Evolutionary conservation across 2,329 filamentous ascomycete species (phyloP), one percentile per base, ranked within the genome.

Genomic region (Passalora sequoiae): DNA sequence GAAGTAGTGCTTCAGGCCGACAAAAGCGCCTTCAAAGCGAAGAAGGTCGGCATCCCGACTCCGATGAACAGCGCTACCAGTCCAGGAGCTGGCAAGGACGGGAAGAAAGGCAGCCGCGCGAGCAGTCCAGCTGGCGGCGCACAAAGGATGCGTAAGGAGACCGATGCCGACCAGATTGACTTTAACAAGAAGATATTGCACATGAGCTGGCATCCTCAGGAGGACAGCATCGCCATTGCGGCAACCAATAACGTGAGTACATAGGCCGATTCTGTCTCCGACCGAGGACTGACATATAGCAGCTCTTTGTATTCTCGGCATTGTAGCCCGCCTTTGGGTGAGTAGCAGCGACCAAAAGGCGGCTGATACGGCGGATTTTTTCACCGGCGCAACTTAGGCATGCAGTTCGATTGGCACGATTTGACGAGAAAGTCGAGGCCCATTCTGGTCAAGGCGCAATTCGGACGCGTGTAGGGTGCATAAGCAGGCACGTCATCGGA

Each of bases 181-280:
- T 98, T 97, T 71, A 97, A 97, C 78, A 98, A 97, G 80, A 98
- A 98, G 80, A 98, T 98, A 60, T 68, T 98, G 64, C 92, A 98
- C 68, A 98, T 98, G 92, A 97, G 91, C 72, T 98, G 92, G 92
- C 92, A 98, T 81, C 92, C 92, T 37, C 96, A 94, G 61, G 92
- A 98, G 71, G 91, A 98, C 72, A 97, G 91, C 72, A 98, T 98
- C 71, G 92, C 92, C 45, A 98, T 98, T 74, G 92, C 92, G 58
- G 92, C 92, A 49, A 98, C 92, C 54, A 98, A 98, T 76, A 98
- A 98, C 71, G 92, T 97, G 72, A 84, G 91, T 39, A 17, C 47
- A 12, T 44, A 27, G 12, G 24, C 7, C 16, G 20, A 19, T 27
- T 25, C 9, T 27, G 17, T 9, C 13, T 16, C 9, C 33, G 6